These are phyloP conservation scores for Glomus cerebriforme DNA, from an alignment of 192 early-diverging fungal species.

Conservation along the genomic window DNA sequence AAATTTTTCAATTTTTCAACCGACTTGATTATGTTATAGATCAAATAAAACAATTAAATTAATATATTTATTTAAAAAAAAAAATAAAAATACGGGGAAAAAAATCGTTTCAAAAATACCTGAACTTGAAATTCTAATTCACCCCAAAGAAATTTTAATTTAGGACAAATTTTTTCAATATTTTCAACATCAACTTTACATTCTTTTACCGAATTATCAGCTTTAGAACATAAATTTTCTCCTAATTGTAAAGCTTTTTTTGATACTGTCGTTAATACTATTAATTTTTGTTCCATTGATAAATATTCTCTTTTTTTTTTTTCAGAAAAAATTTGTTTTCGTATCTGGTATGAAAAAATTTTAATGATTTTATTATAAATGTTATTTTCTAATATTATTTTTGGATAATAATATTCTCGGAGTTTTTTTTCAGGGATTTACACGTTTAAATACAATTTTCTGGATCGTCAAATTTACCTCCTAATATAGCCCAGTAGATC, in stretches of 20 bases:
- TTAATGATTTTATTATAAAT: too few relatives aligned
- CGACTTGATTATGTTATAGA: not conserved
- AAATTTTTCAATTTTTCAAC: constrained; percentile 20
- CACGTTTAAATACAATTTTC: too few relatives aligned
- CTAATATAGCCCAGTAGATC: too few relatives aligned
- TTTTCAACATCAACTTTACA: constrained; percentile 28
- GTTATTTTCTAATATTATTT: too few relatives aligned
- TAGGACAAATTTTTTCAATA: constrained; percentile 29
- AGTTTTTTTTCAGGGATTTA: too few relatives aligned
- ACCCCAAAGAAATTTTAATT: constrained; percentile 28
- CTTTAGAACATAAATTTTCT: constrained; percentile 29
- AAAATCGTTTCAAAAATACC: not conserved
- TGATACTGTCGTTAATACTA: constrained; percentile 13
- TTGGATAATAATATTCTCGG: too few relatives aligned
- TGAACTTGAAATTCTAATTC: constrained; percentile 29
- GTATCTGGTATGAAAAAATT: too few relatives aligned
- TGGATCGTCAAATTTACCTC: too few relatives aligned
- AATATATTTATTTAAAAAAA: not conserved
- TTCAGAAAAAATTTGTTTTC: too few relatives aligned
- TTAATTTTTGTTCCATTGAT: constrained; percentile 29
- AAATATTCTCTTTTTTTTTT: too few relatives aligned
- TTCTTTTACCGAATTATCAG: constrained; percentile 19
- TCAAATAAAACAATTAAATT: not conserved
- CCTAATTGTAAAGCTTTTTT: constrained; percentile 25
- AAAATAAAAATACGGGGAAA: not conserved